Evolutionary conservation across 2,329 filamentous ascomycete genomes (phyloP).

Genomic region (Aspergillus sp.): DNA sequence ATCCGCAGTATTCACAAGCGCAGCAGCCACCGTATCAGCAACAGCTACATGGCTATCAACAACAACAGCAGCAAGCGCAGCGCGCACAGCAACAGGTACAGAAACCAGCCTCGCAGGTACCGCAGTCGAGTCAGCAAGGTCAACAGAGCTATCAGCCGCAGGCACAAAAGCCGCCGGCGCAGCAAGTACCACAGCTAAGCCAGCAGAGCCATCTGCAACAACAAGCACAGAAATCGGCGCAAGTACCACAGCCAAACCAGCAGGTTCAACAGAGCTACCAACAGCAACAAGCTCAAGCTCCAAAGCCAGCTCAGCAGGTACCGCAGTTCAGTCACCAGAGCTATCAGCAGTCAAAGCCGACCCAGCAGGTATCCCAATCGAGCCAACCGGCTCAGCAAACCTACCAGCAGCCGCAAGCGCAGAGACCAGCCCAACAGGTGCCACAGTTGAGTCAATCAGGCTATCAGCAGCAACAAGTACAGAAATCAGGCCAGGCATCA

Average conservation of each 20-base stretch:
- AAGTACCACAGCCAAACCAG: neutral
- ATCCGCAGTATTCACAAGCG: constrained; percentile 15
- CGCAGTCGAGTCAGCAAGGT: constrained; percentile 2
- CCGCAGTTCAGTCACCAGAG: constrained; percentile 14
- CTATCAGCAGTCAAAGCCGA: constrained; percentile 12
- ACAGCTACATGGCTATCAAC: constrained; percentile 7
- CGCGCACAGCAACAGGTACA: constrained; percentile 16
- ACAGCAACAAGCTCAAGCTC: neutral
- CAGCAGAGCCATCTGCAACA: constrained; percentile 2
- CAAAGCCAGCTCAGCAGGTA: neutral
- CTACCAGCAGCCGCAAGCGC: constrained; percentile 15
- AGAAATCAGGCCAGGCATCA: neutral
- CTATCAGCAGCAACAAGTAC: constrained; percentile 4
- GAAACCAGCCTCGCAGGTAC: constrained; percentile 10
- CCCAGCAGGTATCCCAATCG: neutral
- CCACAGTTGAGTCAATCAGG: constrained; percentile 8
- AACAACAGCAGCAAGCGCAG: constrained; percentile 12
- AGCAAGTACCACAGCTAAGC: neutral
- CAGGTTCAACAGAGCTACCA: constrained; percentile 1
- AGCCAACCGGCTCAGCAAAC: neutral
- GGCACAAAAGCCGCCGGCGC: neutral
- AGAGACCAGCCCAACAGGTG: constrained; percentile 13
- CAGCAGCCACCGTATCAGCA: constrained; percentile 16
- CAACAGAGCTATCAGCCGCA: neutral
- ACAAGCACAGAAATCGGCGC: neutral